These are phyloP conservation scores for Magnusiomyces tetraspermus DNA, from an alignment of 1,139 yeast genomes.

Conservation along the genomic window DNA sequence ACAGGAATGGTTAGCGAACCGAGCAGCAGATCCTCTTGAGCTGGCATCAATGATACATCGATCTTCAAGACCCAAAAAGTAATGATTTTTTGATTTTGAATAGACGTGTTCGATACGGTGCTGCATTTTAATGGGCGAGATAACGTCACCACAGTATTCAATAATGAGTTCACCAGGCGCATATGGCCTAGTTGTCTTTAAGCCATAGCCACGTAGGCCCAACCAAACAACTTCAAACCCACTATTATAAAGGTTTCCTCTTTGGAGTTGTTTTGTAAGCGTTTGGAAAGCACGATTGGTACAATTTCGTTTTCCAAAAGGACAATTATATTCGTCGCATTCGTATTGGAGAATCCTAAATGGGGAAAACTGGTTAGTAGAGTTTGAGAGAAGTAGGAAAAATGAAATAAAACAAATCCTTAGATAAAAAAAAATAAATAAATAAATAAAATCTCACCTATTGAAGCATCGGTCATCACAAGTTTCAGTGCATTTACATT, in stretches of 20 bases:
- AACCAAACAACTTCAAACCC: constrained; percentile 32
- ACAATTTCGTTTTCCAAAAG: constrained; percentile 30
- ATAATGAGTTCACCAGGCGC: constrained; percentile 33
- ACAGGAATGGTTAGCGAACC: constrained; percentile 40
- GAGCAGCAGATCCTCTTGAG: constrained; percentile 35
- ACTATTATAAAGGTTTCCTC: constrained; percentile 24
- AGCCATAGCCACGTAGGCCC: constrained; percentile 33
- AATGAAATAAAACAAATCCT: not conserved
- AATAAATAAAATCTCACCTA: constrained; percentile 20
- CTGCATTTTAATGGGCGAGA: constrained; percentile 30
- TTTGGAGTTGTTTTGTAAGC: constrained; percentile 18
- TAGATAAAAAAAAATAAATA: not conserved
- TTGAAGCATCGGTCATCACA: constrained; percentile 34
- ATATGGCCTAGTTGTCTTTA: constrained; percentile 32
- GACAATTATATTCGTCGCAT: constrained; percentile 32
- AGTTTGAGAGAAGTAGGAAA: too few species aligned
- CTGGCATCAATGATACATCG: constrained; percentile 36
- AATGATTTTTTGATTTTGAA: constrained; percentile 25
- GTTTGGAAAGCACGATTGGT: constrained; percentile 33
- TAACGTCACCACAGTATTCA: constrained; percentile 40
- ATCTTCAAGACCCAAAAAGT: constrained; percentile 33
- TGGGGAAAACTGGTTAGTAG: too few species aligned
- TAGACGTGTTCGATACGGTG: constrained; percentile 26
- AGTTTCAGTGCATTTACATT: constrained; percentile 27
- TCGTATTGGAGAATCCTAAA: constrained; percentile 30